A percentile compares a stretch with the other conserved stretches of the same genome.
Conservation (phyloP, 2,329 filamentous ascomycete species). For the Dothideomycetes sp. region DNA sequence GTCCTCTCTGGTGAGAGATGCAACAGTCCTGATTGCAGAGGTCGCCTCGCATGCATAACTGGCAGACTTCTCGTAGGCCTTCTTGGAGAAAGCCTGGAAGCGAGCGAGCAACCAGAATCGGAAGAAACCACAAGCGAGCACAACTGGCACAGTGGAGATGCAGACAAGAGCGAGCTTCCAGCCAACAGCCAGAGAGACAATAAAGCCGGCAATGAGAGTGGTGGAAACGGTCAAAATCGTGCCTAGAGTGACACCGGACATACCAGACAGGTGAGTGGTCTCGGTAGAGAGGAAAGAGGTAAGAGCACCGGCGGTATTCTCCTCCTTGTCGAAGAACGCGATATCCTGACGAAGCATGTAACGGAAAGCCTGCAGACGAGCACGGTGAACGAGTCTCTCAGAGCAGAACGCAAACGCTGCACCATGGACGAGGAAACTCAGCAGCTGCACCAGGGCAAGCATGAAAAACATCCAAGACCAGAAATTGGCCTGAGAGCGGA, state of each 20-base stretch:
- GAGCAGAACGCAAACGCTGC: slow-evolving; percentile 72
- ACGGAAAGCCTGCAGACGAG: slow-evolving; percentile 73
- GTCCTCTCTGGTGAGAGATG: slow-evolving; percentile 74
- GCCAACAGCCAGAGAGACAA: slow-evolving; percentile 61
- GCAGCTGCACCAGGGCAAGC: slow-evolving; percentile 62
- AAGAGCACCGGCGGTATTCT: slow-evolving; percentile 79
- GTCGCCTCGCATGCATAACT: slow-evolving; percentile 89
- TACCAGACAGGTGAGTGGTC: slow-evolving; percentile 76
- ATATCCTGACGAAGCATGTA: slow-evolving; percentile 88
- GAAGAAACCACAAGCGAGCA: slow-evolving; percentile 74
- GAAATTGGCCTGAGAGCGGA: slow-evolving; percentile 66
- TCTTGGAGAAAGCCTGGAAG: slow-evolving; percentile 70
- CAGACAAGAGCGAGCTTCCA: slow-evolving; percentile 86
- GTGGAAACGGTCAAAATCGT: slow-evolving; percentile 72
- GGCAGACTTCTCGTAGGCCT: slow-evolving; percentile 68
- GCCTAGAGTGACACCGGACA: slow-evolving; percentile 78
- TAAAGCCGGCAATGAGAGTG: slow-evolving; percentile 65
- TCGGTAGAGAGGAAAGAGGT: slow-evolving; percentile 84
- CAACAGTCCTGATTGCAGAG: slow-evolving; percentile 86
- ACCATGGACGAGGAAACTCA: slow-evolving; percentile 59
- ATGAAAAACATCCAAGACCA: slow-evolving; percentile 86
- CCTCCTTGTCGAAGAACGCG: slow-evolving; percentile 77
- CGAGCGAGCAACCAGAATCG: slow-evolving; percentile 74
- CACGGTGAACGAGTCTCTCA: slow-evolving; percentile 73
- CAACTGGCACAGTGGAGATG: slow-evolving; percentile 63